Percentiles rank a stretch among this genome's conserved stretches.
Evolutionary conservation across 2,329 filamentous ascomycete genomes (phyloP).

Genomic region (Immersiporthe knoxdaviesiana): DNA sequence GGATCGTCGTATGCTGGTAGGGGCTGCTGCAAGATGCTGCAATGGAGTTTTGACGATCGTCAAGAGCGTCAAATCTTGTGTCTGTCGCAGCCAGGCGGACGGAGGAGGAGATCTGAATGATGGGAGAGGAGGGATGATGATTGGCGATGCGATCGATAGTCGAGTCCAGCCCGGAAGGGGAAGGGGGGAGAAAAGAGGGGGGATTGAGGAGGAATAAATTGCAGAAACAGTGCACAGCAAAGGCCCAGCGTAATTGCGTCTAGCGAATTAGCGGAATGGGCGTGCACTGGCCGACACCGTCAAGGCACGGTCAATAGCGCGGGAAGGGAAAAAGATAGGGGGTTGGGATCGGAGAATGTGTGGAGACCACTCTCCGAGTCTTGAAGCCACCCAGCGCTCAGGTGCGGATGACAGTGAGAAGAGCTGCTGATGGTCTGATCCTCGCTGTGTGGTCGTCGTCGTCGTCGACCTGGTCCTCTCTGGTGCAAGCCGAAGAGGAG

Average conservation of each 20-base stretch:
- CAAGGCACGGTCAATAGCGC: conserved; percentile 31
- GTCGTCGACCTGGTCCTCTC: conserved; percentile 19
- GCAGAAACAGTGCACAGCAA: conserved; percentile 17
- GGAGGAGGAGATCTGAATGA: neutral
- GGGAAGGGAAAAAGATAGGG: conserved; percentile 29
- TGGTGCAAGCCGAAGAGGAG: conserved; percentile 11
- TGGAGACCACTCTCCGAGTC: conserved; percentile 25
- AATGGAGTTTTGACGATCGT: conserved; percentile 19
- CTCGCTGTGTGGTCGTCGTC: conserved; percentile 21
- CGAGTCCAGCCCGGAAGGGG: conserved; percentile 31
- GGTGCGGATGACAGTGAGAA: conserved; percentile 15
- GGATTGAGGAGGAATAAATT: conserved; percentile 23
- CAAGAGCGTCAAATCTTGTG: conserved; percentile 9
- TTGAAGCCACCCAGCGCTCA: conserved; percentile 20
- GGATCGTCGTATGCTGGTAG: conserved; percentile 21
- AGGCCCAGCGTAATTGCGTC: conserved; percentile 29
- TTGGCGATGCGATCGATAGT: conserved; percentile 14
- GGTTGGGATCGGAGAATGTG: conserved; percentile 28
- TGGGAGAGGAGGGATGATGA: neutral
- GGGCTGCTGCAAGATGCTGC: conserved; percentile 8
- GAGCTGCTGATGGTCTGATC: conserved; percentile 15
- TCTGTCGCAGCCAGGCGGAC: conserved; percentile 30
- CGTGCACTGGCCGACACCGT: conserved; percentile 30
- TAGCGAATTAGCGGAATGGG: conserved; percentile 30
- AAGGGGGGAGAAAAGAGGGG: neutral